These are phyloP conservation scores for Ceratopteris richardii DNA, from an alignment of 75 land plant species.

Conservation along the genomic window DNA sequence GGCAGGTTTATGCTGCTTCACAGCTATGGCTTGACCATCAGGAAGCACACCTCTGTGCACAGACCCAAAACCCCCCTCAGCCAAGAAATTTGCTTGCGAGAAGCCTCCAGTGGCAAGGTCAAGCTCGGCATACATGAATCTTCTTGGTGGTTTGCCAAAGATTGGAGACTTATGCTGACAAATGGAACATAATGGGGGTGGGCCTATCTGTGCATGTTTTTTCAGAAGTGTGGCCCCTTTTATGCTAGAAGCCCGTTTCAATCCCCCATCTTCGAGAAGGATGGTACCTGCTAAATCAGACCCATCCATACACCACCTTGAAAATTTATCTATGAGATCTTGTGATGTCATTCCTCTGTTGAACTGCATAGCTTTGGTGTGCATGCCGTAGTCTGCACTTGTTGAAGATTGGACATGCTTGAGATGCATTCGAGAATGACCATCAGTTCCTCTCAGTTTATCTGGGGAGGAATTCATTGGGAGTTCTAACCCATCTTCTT, in stretches of 20 bases:
- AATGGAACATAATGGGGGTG: background rate
- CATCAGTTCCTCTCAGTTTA: background rate
- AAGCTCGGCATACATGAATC: conserved; percentile 32
- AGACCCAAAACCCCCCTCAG: conserved; percentile 60
- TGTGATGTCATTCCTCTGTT: conserved; percentile 3
- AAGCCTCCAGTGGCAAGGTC: conserved; percentile 41
- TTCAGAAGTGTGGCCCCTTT: conserved; percentile 15
- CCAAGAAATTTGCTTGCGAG: conserved; percentile 34
- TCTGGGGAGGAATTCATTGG: background rate
- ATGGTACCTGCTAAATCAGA: conserved; percentile 13
- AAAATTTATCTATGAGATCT: conserved; percentile 34
- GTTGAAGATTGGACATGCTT: too few species aligned
- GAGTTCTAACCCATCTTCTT: background rate
- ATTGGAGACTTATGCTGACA: conserved; percentile 14
- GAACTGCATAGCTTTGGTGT: background rate
- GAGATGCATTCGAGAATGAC: background rate
- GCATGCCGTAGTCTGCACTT: background rate
- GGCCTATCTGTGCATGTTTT: background rate
- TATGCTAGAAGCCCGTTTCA: conserved; percentile 35
- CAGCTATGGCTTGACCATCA: conserved; percentile 47
- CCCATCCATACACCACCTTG: conserved; percentile 19
- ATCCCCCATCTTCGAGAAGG: conserved; percentile 12
- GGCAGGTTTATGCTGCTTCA: conserved; percentile 53
- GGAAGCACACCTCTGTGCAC: conserved; percentile 43
- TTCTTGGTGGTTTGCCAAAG: conserved; percentile 6